Percentiles rank a stretch among this genome's conserved stretches.
Conservation (phyloP, 495 filamentous ascomycete genomes). For the Terfezia boudieri region DNA sequence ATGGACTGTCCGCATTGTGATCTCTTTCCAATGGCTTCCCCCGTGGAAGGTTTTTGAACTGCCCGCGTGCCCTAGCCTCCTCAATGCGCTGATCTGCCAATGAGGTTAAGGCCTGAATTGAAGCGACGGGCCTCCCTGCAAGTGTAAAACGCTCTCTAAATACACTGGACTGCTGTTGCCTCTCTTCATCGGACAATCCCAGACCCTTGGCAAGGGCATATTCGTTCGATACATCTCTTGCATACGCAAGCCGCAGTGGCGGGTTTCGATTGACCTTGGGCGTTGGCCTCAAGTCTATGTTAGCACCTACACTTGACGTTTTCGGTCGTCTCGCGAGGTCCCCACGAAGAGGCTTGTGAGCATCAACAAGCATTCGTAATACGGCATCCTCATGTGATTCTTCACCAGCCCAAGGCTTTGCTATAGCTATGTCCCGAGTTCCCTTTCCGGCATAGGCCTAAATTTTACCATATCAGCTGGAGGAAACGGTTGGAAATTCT, state of each 20-base stretch:
- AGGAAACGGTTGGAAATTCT: background rate
- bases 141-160: constrained; percentile 63
- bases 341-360: constrained; percentile 45
- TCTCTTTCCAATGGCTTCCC: constrained; percentile 62
- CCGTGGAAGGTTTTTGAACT: constrained; percentile 71
- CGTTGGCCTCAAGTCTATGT: constrained; percentile 37
- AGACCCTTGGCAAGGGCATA: constrained; percentile 43
- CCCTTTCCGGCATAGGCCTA: constrained; percentile 39
- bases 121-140: constrained; percentile 50
- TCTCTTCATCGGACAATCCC: constrained; percentile 43
- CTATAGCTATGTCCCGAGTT: constrained; percentile 46
- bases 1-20: constrained; percentile 63
- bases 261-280: constrained; percentile 22
- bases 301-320: constrained; percentile 15
- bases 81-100: constrained; percentile 88
- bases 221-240: constrained; percentile 51
- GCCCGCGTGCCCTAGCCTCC: constrained; percentile 74
- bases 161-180: constrained; percentile 41
- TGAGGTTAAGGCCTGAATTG: constrained; percentile 54
- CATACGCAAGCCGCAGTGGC: constrained; percentile 40
- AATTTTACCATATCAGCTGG: constrained; percentile 15
- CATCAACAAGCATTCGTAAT: constrained; percentile 72
- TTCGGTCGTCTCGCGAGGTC: constrained; percentile 23
- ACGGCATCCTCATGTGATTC: constrained; percentile 54
- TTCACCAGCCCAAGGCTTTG: constrained; percentile 54